Evolutionary conservation across 2,329 filamentous ascomycete species (phyloP), one percentile per base, ranked within the genome.

Genomic region (Fusarium verrucosum): DNA sequence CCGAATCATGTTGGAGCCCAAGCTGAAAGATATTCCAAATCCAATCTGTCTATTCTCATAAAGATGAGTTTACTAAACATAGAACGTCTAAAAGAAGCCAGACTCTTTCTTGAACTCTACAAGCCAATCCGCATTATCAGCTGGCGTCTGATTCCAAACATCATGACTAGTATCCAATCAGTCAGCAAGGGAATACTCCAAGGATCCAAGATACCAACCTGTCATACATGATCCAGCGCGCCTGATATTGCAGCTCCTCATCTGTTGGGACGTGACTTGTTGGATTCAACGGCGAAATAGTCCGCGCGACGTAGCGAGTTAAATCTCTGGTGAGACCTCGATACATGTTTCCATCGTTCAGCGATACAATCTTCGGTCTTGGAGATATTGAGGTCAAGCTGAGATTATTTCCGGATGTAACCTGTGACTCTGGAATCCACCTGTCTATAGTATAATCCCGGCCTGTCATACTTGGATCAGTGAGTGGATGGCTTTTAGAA

Each of bases 161-260:
- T 61, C 56, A 14, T 47, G 47, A 4, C 57, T 59, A 4, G 5
- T 7, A 10, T 11, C 2, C 2, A 13, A n/a, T 32, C 5, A 6
- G 16, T 58, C 10, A 59, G 40, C 5, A 4, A 19, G 1, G 7
- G 1, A 0, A 4, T 10, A 4, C 2, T 0, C 1, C 3, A 7
- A 23, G 10, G 0, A 4, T 5, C 1, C 0, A 0, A 1, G 2
- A 3, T 13, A 59, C 67, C 56, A 22, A 73, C 72, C 72, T 71
- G 19, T 74, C 73, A 6, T 68, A 71, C 28, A 73, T 50, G 23
- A 78, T 76, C 51, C 70, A 72, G 2, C 73, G 68, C 3, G 76
- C 77, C 53, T 78, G 73, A 8, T 68, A 60, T 19, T 76, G 66
- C 1, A 79, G 54, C 30, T 79, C 76, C 7, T 73, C 72, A 17